Base-by-base conservation (phyloP, 352 stramenopile species). In the Nannochloropsis limnetica region DNA sequence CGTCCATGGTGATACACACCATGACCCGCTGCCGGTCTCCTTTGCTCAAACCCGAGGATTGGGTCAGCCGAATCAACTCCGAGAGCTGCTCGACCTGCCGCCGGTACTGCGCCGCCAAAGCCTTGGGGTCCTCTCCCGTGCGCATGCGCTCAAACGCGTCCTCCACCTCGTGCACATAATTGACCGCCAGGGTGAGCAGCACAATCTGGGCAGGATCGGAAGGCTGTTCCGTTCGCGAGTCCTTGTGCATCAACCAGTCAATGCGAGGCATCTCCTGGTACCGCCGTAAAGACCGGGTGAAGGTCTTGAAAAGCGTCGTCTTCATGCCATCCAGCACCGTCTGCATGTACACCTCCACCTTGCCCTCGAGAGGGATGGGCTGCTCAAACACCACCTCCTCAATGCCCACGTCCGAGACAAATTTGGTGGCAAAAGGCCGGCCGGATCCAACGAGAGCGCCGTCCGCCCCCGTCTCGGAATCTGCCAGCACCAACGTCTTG, bases 261-360 rank as follows among this genome's bases (percentile, higher is more conserved):
- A 92, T 89, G 82, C 95, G 92, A 17, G 91, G 88, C 89, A 96
- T 93, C 80, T 93, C 86, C 14, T 90, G 90, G 88, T 98, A 98
- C 0, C 91, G 88, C 43, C 91, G 89, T 14, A 98, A 85, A 14
- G 93, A 98, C 22, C 93, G 90, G 67, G 95, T 93, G 80, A 98
- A 93, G 67, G 96, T 95, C 82, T 95, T 91, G 85, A 97, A 97
- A 37, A 98, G 88, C 5, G 95, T 97, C 54, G 90, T 85, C 80
- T 96, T 95, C 92, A 97, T 96, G 2, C 91, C 92, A 68, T 95
- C 89, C 86, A 98, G 92, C 29, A 98, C 89, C 0, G 92, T 96
- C 86, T 97, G 93, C 80, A 98, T 91, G 88, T 98, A 98, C 83
- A 97, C 96, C 85, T 98, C 95, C 20, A 96, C 94, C 86, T 98